These are phyloP conservation scores for Mortierella sp. DNA, from an alignment of 371 early-diverging fungal genomes.

Conservation along the genomic window DNA sequence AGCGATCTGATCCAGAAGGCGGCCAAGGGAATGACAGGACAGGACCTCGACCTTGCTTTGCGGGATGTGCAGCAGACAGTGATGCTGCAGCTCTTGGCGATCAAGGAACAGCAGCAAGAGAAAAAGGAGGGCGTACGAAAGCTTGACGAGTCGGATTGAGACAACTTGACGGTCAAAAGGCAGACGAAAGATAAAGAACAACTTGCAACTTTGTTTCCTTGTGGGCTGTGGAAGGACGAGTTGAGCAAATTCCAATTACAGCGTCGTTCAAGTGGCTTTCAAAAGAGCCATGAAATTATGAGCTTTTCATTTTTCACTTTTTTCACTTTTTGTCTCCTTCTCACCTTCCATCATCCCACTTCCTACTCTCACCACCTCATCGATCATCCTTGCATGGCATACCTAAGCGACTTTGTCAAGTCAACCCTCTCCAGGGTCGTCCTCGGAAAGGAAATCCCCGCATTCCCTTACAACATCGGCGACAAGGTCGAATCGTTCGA, in stretches of 20 bases:
- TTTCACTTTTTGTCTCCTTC: not conserved
- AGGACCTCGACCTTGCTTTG: constrained; percentile 17
- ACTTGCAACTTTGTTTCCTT: not conserved
- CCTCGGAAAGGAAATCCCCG: constrained; percentile 76
- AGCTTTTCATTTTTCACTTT: not conserved
- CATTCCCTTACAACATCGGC: constrained; percentile 85
- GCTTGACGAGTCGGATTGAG: not conserved
- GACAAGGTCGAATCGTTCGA: constrained; percentile 75
- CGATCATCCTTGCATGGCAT: constrained; percentile 38
- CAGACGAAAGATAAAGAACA: not conserved
- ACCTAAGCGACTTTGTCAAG: constrained; percentile 66
- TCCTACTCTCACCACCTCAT: not conserved
- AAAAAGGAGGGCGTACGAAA: not conserved
- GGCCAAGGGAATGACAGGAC: not conserved
- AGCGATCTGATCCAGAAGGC: constrained; percentile 25
- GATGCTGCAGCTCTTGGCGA: constrained; percentile 21
- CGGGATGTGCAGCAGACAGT: constrained; percentile 27
- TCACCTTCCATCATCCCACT: not conserved
- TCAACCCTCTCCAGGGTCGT: constrained; percentile 76
- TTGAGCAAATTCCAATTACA: not conserved
- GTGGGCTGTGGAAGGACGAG: not conserved
- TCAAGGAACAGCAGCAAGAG: constrained; percentile 10
- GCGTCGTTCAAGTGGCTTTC: not conserved
- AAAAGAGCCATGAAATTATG: not conserved
- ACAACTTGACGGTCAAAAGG: not conserved